Conservation (phyloP, 2,329 filamentous ascomycete species). For the Zymoseptoria ardabiliae region DNA sequence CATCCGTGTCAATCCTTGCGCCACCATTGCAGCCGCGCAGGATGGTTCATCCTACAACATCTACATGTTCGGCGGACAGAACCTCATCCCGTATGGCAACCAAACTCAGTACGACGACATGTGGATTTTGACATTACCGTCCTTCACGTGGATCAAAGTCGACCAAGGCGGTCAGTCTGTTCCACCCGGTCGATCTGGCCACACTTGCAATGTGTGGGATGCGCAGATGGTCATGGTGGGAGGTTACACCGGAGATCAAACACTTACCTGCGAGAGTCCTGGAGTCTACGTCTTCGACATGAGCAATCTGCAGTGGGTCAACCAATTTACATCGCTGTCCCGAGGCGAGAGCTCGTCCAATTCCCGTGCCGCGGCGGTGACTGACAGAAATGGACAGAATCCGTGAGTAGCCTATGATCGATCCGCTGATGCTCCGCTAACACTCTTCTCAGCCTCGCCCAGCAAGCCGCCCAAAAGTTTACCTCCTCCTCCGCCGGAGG, state of each 20-base stretch:
- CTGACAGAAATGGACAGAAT: slow-evolving; percentile 5
- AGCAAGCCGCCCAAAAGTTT: slow-evolving; percentile 44
- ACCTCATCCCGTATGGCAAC: slow-evolving; percentile 54
- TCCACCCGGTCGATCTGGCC: slow-evolving; percentile 59
- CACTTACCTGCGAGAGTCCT: slow-evolving; percentile 56
- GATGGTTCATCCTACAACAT: slow-evolving; percentile 66
- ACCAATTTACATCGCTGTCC: slow-evolving; percentile 58
- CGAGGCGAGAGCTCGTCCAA: slow-evolving; percentile 26
- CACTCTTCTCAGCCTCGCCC: slow-evolving; percentile 40
- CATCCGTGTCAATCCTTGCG: slow-evolving; percentile 59
- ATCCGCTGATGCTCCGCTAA: not conserved
- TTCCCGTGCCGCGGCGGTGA: slow-evolving; percentile 5
- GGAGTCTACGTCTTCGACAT: slow-evolving; percentile 74
- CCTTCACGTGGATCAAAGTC: slow-evolving; percentile 71
- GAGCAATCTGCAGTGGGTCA: slow-evolving; percentile 60
- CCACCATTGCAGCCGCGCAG: slow-evolving; percentile 59
- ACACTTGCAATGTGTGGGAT: slow-evolving; percentile 70
- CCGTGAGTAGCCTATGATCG: not conserved
- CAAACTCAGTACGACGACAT: slow-evolving; percentile 62
- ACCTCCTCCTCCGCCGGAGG: slow-evolving; percentile 44
- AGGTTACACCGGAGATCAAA: slow-evolving; percentile 55
- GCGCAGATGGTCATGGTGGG: slow-evolving; percentile 75
- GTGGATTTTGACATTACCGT: slow-evolving; percentile 73
- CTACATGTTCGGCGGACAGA: slow-evolving; percentile 72
- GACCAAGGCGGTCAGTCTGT: slow-evolving; percentile 41